Base-by-base conservation (phyloP, 1,139 yeast genomes). In the Nakaseomyces glabratus region DNA sequence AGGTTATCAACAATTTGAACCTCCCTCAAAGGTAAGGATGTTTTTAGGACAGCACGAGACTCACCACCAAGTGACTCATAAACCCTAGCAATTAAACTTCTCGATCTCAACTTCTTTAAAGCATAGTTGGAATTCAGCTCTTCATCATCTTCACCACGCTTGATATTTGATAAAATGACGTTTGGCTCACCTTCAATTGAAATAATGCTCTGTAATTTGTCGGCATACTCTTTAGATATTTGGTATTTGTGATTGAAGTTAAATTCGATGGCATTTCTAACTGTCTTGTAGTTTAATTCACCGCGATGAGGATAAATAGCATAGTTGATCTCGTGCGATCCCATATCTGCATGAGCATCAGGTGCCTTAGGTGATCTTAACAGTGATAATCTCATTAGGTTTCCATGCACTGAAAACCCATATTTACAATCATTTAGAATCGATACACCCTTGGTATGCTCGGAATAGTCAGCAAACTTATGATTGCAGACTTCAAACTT, bases 401-500 rank as follows among this genome's bases (percentile, higher is more conserved):
- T 84, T 15, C 97, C 97, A 51, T 85, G 96, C 14, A 88, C 77
- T 1, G 93, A 71, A 44, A 84, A 93, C 10, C 97, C 97, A 51
- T 86, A 90, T 60, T 90, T 90, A 56, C 77, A 71, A 59, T 85
- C 79, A 56, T 88, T 90, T 50, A 90, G 57, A 17, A 90, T 61
- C 0, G 93, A 71, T n/a, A 86, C 94, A 51, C 97, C 97, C 52
- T 84, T 86, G 42, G 73, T 73, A 57, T 65, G 73, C 51, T 85
- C 97, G 23, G 93, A 80, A 51, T 82, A 76, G 55, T 90, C 97
- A 55, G 93, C 88, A 63, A 85, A 90, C 55, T 84, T 82, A 60
- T 90, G 97, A 50, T 82, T 88, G 48, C 95, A 84, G 14, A 86
- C 95, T 60, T 90, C 98, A 59, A 90, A 90, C 59, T 86, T 86